These are phyloP conservation scores for Fusarium devonianum DNA, from an alignment of 2,329 filamentous ascomycete genomes.

Conservation along the genomic window DNA sequence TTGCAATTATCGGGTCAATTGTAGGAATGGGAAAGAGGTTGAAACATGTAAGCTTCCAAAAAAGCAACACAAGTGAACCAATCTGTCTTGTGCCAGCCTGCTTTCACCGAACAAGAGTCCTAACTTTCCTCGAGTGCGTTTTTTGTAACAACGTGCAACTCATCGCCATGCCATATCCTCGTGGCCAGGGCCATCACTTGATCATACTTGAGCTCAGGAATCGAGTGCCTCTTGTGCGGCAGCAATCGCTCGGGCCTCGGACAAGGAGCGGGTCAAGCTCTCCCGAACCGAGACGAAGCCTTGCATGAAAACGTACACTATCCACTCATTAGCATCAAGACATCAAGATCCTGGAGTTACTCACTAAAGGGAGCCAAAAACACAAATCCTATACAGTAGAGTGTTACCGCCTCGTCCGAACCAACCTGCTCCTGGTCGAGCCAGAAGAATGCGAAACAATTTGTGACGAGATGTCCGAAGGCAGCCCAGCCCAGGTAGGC, in stretches of 20 bases:
- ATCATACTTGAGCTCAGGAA: constrained; percentile 17
- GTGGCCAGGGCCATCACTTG: neutral
- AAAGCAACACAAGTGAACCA: constrained; percentile 6
- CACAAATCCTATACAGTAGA: constrained; percentile 55
- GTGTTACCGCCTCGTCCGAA: constrained; percentile 53
- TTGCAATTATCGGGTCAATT: constrained; percentile 15
- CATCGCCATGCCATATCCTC: neutral
- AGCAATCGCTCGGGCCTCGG: constrained; percentile 36
- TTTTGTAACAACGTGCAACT: neutral
- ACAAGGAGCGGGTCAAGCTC: constrained; percentile 43
- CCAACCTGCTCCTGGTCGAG: constrained; percentile 55
- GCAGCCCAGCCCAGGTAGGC: constrained; percentile 60
- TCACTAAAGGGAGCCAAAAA: constrained; percentile 54
- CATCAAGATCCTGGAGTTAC: constrained; percentile 28
- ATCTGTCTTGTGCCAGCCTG: constrained; percentile 3
- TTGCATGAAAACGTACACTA: constrained; percentile 59
- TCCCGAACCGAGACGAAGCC: constrained; percentile 60
- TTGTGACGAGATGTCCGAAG: constrained; percentile 56
- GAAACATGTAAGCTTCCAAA: neutral
- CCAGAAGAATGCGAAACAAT: constrained; percentile 59
- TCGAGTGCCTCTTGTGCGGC: constrained; percentile 38
- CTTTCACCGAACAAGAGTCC: neutral
- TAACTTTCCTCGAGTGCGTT: neutral
- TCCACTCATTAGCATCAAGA: constrained; percentile 25
- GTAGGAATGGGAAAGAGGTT: constrained; percentile 16